These are phyloP conservation scores for Lactuca sativa DNA, from an alignment of 129 eudicot species.

Conservation along the genomic window DNA sequence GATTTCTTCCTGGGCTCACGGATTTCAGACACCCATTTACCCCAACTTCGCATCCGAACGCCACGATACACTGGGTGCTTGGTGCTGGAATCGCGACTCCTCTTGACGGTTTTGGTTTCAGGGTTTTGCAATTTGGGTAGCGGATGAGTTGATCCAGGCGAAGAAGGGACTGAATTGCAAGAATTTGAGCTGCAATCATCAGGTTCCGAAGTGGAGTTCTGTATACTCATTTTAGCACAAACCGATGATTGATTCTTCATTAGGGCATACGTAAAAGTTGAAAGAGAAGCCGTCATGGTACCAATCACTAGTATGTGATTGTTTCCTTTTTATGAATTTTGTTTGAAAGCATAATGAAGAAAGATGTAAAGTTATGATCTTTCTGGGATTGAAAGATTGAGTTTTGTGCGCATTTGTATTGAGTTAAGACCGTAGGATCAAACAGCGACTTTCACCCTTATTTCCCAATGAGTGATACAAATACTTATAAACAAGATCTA, in stretches of 20 bases:
- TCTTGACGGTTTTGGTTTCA: slow-evolving; percentile 17
- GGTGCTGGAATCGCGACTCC: slow-evolving; percentile 25
- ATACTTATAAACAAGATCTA: slow-evolving; percentile 23
- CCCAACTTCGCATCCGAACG: slow-evolving; percentile 86
- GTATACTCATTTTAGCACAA: slow-evolving; percentile 1
- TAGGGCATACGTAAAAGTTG: slow-evolving; percentile 27
- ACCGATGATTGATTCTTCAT: slow-evolving; percentile 18
- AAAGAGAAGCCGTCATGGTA: slow-evolving; percentile 18
- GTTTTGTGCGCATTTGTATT: slow-evolving; percentile 12
- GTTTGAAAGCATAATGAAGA: slow-evolving; percentile 15
- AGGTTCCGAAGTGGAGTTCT: neutral
- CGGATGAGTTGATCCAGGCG: neutral
- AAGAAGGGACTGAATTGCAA: slow-evolving; percentile 4
- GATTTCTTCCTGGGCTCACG: slow-evolving; percentile 77
- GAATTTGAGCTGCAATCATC: neutral
- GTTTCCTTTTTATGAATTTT: neutral
- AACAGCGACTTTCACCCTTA: slow-evolving; percentile 14
- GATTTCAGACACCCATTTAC: slow-evolving; percentile 90
- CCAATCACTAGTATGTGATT: slow-evolving; percentile 10
- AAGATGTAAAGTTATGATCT: slow-evolving; percentile 9
- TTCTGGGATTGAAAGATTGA: slow-evolving; percentile 9
- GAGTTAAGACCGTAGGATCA: slow-evolving; percentile 10
- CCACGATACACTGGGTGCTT: slow-evolving; percentile 71
- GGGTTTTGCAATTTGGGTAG: slow-evolving; percentile 18
- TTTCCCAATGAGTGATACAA: slow-evolving; percentile 12